Base-by-base conservation (phyloP, 2,329 filamentous ascomycete genomes). In the Arachnomyces sp. region DNA sequence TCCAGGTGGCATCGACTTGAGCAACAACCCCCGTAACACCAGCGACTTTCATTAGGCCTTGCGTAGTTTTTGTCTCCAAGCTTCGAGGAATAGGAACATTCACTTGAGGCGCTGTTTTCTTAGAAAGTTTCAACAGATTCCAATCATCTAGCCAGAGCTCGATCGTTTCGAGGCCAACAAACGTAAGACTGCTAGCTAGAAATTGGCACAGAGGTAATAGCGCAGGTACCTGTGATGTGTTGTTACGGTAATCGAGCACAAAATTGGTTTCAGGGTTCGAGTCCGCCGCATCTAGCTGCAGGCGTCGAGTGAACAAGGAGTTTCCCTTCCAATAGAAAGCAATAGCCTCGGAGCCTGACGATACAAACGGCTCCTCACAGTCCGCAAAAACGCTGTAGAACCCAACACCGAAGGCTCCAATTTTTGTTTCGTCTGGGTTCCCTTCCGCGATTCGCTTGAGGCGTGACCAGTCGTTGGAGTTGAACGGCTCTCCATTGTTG, bases 291-390 rank as follows among this genome's bases (percentile, higher is more conserved):
- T 84, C 80, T 6, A 95, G 67, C 50, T 81, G 80, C 15, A 92
- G 74, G 51, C 87, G 86, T 53, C 89, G 84, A 16, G 93, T 98
- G 60, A 95, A 96, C 2, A 98, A 74, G 4, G 87, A 86, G 61
- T 96, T 96, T n/a, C 85, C 89, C 62, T 95, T 96, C 93, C 92
- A 98, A 68, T 95, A 98, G 58, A 98, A 98, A 0, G 90, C 90
- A 86, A 98, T 95, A 29, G 88, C 89, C 63, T 94, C 82, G 46
- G 75, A 78, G 1, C 92, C 92, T 1, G 90, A 96, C 50, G 87
- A 92, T 49, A 98, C 85, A 57, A 98, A 96, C 0, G 92, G 92
- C 52, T 95, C 88, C 63, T 98, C 93, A 60, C 90, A 98, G 60
- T 98, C 92, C 46, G 92, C 86, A 61, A 98, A 98, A 30, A 96